Percentiles rank a stretch among this genome's conserved stretches.
Conservation (phyloP, 306 rosid genomes). For the Datisca glomerata region DNA sequence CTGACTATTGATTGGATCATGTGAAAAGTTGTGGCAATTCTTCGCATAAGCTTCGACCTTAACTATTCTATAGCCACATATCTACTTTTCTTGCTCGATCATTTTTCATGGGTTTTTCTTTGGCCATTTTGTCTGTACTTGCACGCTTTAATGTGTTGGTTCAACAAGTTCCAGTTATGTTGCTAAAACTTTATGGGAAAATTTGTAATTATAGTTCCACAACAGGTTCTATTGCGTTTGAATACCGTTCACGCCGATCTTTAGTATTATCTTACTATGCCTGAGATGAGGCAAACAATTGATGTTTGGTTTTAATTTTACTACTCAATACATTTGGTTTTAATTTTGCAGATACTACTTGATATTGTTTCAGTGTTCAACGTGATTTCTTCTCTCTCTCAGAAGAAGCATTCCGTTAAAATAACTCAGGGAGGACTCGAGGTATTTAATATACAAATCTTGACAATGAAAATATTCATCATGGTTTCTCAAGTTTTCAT, state of each 20-base stretch:
- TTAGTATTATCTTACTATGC: neutral
- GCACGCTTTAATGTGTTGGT: conserved; percentile 67
- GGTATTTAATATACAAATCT: no score
- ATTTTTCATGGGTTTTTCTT: conserved; percentile 64
- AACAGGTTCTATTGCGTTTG: neutral
- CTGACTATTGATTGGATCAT: no score
- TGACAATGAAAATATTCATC: no score
- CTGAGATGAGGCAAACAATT: neutral
- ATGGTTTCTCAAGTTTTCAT: no score
- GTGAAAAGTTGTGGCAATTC: no score
- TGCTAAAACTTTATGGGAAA: neutral
- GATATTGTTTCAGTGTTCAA: conserved; percentile 64
- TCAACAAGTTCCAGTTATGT: conserved; percentile 48
- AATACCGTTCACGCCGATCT: neutral
- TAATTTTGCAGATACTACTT: conserved; percentile 66
- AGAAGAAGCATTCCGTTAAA: no score
- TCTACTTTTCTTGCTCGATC: conserved; percentile 66
- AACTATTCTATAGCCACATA: conserved; percentile 50
- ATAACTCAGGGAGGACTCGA: no score
- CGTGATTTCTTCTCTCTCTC: no score
- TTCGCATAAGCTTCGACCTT: conserved; percentile 19
- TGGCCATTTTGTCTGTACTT: conserved; percentile 56
- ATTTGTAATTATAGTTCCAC: no score
- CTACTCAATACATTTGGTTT: no score
- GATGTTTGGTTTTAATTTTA: conserved; percentile 6